Evolutionary conservation across 345 rosid genomes (phyloP).

Genomic region (Brassica cretica): DNA sequence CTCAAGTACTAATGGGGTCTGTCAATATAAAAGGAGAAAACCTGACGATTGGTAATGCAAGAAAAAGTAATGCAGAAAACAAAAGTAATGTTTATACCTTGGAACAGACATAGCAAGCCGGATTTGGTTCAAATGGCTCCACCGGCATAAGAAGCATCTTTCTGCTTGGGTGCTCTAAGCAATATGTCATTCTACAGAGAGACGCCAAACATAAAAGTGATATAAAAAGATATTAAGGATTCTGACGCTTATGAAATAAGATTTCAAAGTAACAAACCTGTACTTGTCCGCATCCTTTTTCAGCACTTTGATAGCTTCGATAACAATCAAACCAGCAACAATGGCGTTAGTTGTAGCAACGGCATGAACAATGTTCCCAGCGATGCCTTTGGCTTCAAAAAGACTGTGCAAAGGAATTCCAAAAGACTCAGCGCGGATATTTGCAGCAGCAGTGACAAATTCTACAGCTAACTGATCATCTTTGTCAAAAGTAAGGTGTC

Average conservation of each 20-base stretch:
- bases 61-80: slow-evolving; percentile 8
- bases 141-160: slow-evolving; percentile 98
- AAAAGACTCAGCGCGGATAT: slow-evolving; percentile 91
- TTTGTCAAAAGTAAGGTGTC: slow-evolving; percentile 90
- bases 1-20: slow-evolving; percentile 89
- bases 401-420: slow-evolving; percentile 93
- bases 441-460: slow-evolving; percentile 98
- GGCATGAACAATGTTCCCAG: slow-evolving; percentile 98
- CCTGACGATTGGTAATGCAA: slow-evolving; percentile 16
- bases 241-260: not conserved
- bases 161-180: slow-evolving; percentile 79
- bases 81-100: slow-evolving; percentile 51
- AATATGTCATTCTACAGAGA: slow-evolving; percentile 81
- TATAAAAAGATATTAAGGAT: not conserved
- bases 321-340: slow-evolving; percentile 91
- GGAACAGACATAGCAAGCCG: slow-evolving; percentile 94
- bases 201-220: not conserved
- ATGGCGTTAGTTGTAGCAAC: slow-evolving; percentile 98
- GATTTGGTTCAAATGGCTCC: slow-evolving; percentile 89
- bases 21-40: slow-evolving; percentile 29
- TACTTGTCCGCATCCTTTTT: slow-evolving; percentile 58
- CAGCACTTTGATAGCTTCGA: slow-evolving; percentile 96
- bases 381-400: slow-evolving; percentile 99
- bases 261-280: slow-evolving; percentile 56
- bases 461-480: slow-evolving; percentile 99